Base-by-base conservation (phyloP, 768 basidiomycete genomes). In the Chiua virens region DNA sequence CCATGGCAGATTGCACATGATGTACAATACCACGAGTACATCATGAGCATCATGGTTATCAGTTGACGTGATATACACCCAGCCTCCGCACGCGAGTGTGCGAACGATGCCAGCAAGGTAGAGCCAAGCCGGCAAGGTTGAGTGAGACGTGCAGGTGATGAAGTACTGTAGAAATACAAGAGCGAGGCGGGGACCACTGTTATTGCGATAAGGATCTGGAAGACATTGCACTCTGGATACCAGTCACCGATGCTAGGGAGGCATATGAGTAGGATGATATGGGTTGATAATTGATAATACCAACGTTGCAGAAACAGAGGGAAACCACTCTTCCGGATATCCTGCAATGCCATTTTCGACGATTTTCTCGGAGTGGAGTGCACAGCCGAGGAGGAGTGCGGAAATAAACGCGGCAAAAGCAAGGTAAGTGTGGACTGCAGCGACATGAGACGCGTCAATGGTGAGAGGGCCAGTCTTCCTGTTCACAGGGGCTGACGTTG, bases 241-340 rank as follows among this genome's bases (percentile, higher is more conserved):
- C 89, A 92, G 72, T 96, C 92, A 3, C 92, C 92, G 47, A 94
- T 89, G 7, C 90, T 93, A 38, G 28, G n/a, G 17, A 8, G 17
- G 52, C 11, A 21, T 22, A 36, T 61, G 27, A 60, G 39, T 21
- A 6, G 48, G n/a, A 44, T 7, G 9, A 21, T 27, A 41, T 9
- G 22, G 17, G 22, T 18, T 36, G 10, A 30, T 22, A 39, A n/a
- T 3, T 9, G 13, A 46, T 4, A 13, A 21, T 22, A 75, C 85
- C 54, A 64, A 88, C 85, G 89, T 87, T 13, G 87, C 85, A 35
- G 89, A 90, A 9, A 96, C 93, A 5, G 90, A 92, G 7, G 93
- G 93, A 57, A 90, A 89, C 88, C 88, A 94, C 64, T 96, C 92
- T 43, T 91, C 72, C 0, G 92, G 92, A 60, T 87, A 95, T 14